Conservation (phyloP, 139 green algal genomes). For the Chlorella sp. region DNA sequence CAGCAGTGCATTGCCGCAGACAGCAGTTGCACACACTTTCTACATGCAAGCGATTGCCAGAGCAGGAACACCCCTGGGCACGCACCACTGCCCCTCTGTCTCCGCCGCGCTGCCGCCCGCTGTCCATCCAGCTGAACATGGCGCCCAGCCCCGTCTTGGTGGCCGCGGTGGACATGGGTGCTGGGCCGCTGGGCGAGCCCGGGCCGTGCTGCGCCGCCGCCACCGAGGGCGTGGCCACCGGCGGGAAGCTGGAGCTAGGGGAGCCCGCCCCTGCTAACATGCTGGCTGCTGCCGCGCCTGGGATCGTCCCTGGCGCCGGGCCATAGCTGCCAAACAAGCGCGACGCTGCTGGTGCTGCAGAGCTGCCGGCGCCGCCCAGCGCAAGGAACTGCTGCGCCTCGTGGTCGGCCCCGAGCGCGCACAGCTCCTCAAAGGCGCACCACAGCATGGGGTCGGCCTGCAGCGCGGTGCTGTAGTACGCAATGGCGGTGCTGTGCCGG, state of each 20-base stretch:
- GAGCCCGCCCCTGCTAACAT: not conserved
- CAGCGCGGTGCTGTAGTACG: slow-evolving; percentile 74
- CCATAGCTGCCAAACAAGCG: slow-evolving; percentile 6
- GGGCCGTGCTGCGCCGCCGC: not conserved
- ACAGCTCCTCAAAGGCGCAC: slow-evolving; percentile 91
- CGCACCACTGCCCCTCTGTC: not conserved
- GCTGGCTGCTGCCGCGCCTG: not conserved
- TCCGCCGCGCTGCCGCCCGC: not conserved
- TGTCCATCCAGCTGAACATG: slow-evolving; percentile 38
- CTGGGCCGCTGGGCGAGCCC: not conserved
- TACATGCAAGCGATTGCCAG: too few relatives aligned
- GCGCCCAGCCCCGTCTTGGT: slow-evolving; percentile 14
- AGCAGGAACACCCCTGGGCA: not conserved
- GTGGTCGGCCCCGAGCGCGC: slow-evolving; percentile 71
- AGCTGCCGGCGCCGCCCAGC: not conserved
- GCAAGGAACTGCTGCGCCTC: slow-evolving; percentile 44
- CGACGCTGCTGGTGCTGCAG: not conserved
- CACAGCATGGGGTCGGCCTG: slow-evolving; percentile 84
- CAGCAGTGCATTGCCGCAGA: not conserved
- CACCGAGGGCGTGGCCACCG: slow-evolving; percentile 8
- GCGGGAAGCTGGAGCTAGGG: slow-evolving; percentile 23
- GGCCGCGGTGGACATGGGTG: slow-evolving; percentile 22
- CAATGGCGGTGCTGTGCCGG: slow-evolving; percentile 60
- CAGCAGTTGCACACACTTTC: slow-evolving; percentile 8
- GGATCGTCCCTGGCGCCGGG: not conserved